Percentiles rank a stretch among this genome's conserved stretches.
These are phyloP conservation scores for Penicillium brasilianum DNA, from an alignment of 2,329 filamentous ascomycete genomes.

Conservation along the genomic window DNA sequence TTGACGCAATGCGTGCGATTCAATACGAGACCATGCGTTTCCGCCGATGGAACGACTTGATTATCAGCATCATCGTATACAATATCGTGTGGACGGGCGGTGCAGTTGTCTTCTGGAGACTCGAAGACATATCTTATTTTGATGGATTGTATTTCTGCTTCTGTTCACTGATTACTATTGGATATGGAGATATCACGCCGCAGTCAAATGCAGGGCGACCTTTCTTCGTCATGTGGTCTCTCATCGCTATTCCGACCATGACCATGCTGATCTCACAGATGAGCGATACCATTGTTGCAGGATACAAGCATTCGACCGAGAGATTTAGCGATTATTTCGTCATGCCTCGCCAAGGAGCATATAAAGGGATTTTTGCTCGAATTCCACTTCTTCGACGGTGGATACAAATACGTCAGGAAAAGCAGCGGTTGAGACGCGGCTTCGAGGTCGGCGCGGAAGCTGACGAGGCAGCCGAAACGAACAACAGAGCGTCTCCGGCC, in stretches of 20 bases:
- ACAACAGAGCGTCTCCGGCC: constrained; percentile 11
- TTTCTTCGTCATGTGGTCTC: constrained; percentile 92
- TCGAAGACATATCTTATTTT: constrained; percentile 70
- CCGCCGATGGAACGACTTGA: constrained; percentile 75
- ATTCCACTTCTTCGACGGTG: constrained; percentile 50
- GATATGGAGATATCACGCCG: constrained; percentile 81
- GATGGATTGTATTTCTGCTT: constrained; percentile 85
- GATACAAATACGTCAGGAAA: constrained; percentile 47
- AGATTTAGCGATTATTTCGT: constrained; percentile 68
- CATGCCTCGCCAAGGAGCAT: constrained; percentile 65
- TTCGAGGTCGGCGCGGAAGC: constrained; percentile 50
- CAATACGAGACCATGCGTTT: constrained; percentile 68
- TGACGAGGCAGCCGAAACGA: constrained; percentile 29
- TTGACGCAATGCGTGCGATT: constrained; percentile 80
- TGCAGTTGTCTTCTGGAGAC: constrained; percentile 73
- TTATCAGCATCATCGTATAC: constrained; percentile 71
- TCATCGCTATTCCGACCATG: constrained; percentile 85
- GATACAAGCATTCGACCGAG: constrained; percentile 67
- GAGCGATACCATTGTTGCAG: constrained; percentile 76
- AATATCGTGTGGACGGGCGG: constrained; percentile 79
- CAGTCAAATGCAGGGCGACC: constrained; percentile 77
- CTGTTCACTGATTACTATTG: constrained; percentile 80
- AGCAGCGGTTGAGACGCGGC: constrained; percentile 54
- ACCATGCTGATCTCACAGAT: constrained; percentile 85
- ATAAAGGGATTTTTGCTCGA: constrained; percentile 55